Percentiles rank a stretch among this genome's conserved stretches.
phyloP scores from a whole-genome alignment of 805 yeast genomes.

The Yarrowia hollandica region DNA sequence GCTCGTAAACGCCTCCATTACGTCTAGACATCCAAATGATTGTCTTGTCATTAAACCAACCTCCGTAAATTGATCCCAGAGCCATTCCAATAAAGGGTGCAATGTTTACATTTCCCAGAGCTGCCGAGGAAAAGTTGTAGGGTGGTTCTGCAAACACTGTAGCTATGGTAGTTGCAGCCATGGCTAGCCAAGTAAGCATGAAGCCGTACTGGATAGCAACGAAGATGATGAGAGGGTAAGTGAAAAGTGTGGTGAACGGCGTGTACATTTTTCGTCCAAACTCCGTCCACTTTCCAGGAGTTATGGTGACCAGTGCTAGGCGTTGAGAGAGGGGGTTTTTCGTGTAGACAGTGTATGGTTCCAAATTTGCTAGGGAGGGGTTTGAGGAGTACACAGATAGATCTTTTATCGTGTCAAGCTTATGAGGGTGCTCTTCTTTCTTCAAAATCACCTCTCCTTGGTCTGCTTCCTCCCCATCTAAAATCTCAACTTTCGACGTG shows the following conservation, averaged over 20 bases:
- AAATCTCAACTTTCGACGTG: not conserved
- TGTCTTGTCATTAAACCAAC: slow-evolving; percentile 29
- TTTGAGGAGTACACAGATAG: too few relatives aligned
- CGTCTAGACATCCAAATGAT: slow-evolving; percentile 29
- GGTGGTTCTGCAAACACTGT: slow-evolving; percentile 10
- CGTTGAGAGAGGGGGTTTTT: not conserved
- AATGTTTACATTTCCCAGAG: slow-evolving; percentile 30
- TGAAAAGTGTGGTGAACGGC: slow-evolving; percentile 11
- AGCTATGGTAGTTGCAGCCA: slow-evolving; percentile 16
- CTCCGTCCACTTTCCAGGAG: slow-evolving; percentile 13
- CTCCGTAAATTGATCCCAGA: slow-evolving; percentile 30
- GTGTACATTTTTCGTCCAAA: slow-evolving; percentile 10
- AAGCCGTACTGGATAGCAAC: slow-evolving; percentile 27
- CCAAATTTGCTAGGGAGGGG: too few relatives aligned
- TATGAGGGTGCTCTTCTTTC: not conserved
- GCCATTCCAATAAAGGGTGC: slow-evolving; percentile 30
- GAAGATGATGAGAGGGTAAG: slow-evolving; percentile 26
- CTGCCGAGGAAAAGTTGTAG: slow-evolving; percentile 28
- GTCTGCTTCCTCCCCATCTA: not conserved
- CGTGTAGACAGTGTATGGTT: not conserved
- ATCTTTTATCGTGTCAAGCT: not conserved
- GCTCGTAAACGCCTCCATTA: slow-evolving; percentile 32
- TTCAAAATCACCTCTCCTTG: not conserved
- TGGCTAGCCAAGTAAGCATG: slow-evolving; percentile 30
- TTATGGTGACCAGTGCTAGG: slow-evolving; percentile 1